Base-by-base conservation (phyloP, 169 alveolate genomes). In the Toxoplasma gondii region DNA sequence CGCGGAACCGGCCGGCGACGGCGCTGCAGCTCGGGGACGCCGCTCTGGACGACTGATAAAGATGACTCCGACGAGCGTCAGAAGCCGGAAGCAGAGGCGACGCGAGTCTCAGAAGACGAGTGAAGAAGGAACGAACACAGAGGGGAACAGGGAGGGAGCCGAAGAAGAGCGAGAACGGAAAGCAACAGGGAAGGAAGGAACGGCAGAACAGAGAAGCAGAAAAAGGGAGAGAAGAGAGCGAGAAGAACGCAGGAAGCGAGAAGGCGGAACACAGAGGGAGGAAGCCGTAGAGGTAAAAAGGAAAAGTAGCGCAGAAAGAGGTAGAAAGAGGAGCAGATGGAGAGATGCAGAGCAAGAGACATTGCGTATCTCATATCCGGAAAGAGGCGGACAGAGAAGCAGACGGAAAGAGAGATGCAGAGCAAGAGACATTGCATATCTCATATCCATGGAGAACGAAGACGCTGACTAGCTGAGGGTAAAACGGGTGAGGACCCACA, bases 1-100 rank as follows among this genome's bases (percentile, higher is more conserved):
- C 2, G 86, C 86, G 45, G 86, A 78, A 78, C 22, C 86, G 86
- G n/a, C 86, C 86, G n/a, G 39, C 86, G 39, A 78, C 86, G 45
- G 86, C 86, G 39, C 86, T 78, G 39, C 44, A 24, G 39, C 86
- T 78, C 29, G 49, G 39, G 29, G 86, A 78, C 27, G 45, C 49
- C n/a, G 86, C 39, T 2, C 9, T 12, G 29, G 39, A 19, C 86
- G 45, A 78, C 39, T 38, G 39, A 78, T 7, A 17, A 69, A 69
- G 19, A 31, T 34, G 82, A 69, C 7, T 69, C 10, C 43, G 2
- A 17, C 82, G 82, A 69, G 43, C 16, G 19, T 7, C 16, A 9
- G 19, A 4, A 34, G 38, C 34, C 5, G 82, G 38, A 69, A 29
- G 58, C 58, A 49, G 86, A 7, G 17, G 83, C 44, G 83, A 22